Evolutionary conservation across 768 basidiomycete genomes (phyloP), one percentile per base, ranked within the genome.

Genomic region (Antrodiella citrinella): DNA sequence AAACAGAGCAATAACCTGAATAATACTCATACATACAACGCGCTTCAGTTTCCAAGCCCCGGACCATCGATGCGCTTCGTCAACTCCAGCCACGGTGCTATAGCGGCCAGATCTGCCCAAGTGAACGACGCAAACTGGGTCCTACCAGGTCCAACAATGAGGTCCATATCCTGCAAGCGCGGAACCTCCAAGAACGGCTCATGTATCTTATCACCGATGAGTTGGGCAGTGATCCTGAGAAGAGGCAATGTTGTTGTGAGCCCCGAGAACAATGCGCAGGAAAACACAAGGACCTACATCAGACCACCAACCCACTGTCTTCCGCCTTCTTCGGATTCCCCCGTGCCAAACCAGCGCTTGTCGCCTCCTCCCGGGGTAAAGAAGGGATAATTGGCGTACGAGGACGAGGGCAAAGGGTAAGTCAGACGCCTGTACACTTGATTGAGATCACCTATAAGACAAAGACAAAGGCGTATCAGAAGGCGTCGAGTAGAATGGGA

Each of bases 71-170:
- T 81, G 59, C 71, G 76, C 59, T 72, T 81, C 24, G 80, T 75
- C 50, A 87, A 73, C 49, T 82, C 75, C 69, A 91, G 76, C 89
- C 89, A 91, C 2, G 86, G 89, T 35, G 88, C 84, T 51, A 90
- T 78, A 25, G 79, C 73, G 61, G 73, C 72, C 35, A 91, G 66
- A 62, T 91, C 89, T 18, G 69, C 67, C 80, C 80, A 84, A 0
- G 73, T 75, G 52, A 91, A 80, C 10, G 86, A 87, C 4, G 78
- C 78, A 61, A 82, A 90, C 45, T 82, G 84, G 15, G 69, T 69
- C 39, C 78, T 69, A 45, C 77, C 72, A 3, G 71, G 59, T 13
- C 73, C 76, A 19, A 67, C 59, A 21, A 78, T 66, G 10, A 78
- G 67, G 55, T 76, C 78, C 20, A 71, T 56, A 44, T 78, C 80